These are phyloP conservation scores for Gossypium turneri DNA, from an alignment of 345 rosid genomes.

Conservation along the genomic window DNA sequence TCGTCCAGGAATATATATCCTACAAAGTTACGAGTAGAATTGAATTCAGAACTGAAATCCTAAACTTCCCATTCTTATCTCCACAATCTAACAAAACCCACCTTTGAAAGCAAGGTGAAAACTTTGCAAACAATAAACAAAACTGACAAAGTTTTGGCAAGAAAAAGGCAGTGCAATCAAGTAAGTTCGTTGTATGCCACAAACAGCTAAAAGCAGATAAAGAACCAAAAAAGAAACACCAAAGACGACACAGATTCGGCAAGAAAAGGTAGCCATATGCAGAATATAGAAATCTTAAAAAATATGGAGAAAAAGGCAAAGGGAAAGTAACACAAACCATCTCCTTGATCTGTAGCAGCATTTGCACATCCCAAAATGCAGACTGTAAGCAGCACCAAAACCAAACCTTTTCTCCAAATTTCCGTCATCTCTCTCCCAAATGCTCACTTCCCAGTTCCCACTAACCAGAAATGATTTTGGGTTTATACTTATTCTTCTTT, in stretches of 20 bases:
- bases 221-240: background rate
- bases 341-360: conserved; percentile 61
- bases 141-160: background rate
- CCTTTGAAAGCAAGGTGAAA: conserved; percentile 6
- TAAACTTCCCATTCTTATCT: background rate
- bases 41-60: background rate
- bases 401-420: conserved; percentile 34
- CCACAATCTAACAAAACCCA: conserved; percentile 5
- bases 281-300: background rate
- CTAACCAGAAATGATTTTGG: conserved; percentile 17
- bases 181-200: background rate
- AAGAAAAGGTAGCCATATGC: background rate
- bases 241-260: background rate
- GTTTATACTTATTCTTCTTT: background rate
- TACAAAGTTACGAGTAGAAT: background rate
- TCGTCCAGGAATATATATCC: background rate
- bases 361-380: conserved; percentile 56
- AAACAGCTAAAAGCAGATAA: conserved; percentile 13
- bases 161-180: background rate
- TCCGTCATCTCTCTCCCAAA: conserved; percentile 32
- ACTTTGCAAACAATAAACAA: conserved; percentile 5
- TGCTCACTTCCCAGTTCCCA: conserved; percentile 10
- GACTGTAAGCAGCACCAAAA: conserved; percentile 41
- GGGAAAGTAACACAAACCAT: conserved; percentile 39
- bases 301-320: background rate